These are phyloP conservation scores for Hypholoma sublateritium DNA, from an alignment of 768 basidiomycete genomes.

Conservation along the genomic window DNA sequence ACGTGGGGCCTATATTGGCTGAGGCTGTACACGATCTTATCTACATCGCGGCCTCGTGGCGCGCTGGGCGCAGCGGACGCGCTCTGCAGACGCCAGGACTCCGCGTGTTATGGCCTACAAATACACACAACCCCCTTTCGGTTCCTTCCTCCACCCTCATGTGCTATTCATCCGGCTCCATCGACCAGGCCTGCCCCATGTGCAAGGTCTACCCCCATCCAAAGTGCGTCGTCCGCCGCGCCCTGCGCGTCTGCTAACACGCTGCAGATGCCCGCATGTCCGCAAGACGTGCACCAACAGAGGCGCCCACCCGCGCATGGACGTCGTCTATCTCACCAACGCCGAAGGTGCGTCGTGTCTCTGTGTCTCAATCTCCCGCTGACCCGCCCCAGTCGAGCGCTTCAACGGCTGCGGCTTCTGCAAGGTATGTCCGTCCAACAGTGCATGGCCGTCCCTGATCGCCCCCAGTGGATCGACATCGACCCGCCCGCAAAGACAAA, in stretches of 20 bases:
- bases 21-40: constrained; percentile 17
- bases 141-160: constrained; percentile 37
- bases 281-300: constrained; percentile 78
- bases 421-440: constrained; percentile 56
- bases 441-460: constrained; percentile 21
- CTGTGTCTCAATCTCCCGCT: constrained; percentile 10
- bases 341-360: constrained; percentile 67
- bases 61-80: too few species aligned
- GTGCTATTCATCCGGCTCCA: constrained; percentile 73
- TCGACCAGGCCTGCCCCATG: constrained; percentile 80
- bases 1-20: not conserved
- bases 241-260: constrained; percentile 8
- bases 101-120: constrained; percentile 31
- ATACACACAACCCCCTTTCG: constrained; percentile 19
- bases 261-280: constrained; percentile 70
- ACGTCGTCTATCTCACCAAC: constrained; percentile 79
- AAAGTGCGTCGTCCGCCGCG: constrained; percentile 39
- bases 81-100: constrained; percentile 29
- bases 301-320: constrained; percentile 69
- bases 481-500: constrained; percentile 51
- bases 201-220: constrained; percentile 78
- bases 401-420: constrained; percentile 90
- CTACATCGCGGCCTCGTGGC: constrained; percentile 15
- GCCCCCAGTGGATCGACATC: constrained; percentile 67
- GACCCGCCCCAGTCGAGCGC: constrained; percentile 54